phyloP scores from a whole-genome alignment of 306 rosid species.

The Prunus salicina region DNA sequence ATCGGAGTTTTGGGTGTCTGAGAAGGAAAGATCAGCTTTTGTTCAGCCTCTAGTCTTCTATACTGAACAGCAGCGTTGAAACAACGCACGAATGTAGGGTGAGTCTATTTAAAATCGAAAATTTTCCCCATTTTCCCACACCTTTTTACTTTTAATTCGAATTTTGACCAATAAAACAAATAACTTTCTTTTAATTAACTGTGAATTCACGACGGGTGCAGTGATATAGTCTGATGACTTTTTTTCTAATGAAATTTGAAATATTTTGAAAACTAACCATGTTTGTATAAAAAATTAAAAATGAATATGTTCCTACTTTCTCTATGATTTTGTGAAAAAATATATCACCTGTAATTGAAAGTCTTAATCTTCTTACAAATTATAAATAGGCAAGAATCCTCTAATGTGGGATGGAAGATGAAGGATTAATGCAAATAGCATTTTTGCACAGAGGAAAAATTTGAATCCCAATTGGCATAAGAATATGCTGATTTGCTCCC shows the following conservation, averaged over 20 bases:
- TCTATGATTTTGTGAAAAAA: not conserved
- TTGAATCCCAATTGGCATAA: not conserved
- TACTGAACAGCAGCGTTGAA: not conserved
- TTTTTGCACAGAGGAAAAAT: not conserved
- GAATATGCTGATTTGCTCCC: not conserved
- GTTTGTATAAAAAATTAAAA: not conserved
- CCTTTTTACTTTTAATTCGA: not conserved
- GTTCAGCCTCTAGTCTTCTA: not conserved
- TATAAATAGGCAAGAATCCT: too few relatives aligned
- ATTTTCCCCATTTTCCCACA: not conserved
- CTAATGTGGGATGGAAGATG: not conserved
- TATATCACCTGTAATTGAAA: not conserved
- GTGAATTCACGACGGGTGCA: too few relatives aligned
- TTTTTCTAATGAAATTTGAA: too few relatives aligned
- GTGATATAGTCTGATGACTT: not conserved
- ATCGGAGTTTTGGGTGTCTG: not conserved
- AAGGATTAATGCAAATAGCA: not conserved
- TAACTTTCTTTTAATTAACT: too few relatives aligned
- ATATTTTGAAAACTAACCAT: not conserved
- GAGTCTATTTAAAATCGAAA: not conserved
- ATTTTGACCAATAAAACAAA: too few relatives aligned
- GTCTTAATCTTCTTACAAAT: not conserved
- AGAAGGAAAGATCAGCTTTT: not conserved
- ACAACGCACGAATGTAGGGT: constrained; percentile 5
- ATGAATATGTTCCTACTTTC: not conserved